Evolutionary conservation across 352 stramenopile species (phyloP), one percentile per base, ranked within the genome.

Genomic region (Globisporangium parvum): DNA sequence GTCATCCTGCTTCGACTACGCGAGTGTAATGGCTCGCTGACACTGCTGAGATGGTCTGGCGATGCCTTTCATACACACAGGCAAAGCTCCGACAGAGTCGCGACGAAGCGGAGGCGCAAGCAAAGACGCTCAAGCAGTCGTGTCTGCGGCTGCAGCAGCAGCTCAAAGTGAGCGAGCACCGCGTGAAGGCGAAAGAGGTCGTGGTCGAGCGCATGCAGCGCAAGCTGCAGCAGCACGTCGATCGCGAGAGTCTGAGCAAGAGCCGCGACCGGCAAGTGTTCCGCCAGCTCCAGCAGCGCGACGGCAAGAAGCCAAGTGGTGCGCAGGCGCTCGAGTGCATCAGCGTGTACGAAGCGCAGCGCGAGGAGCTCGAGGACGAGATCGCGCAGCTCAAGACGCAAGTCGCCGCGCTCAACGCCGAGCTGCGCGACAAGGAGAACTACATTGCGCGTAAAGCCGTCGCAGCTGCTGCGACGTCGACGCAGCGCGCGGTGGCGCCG

Each of bases 171-270:
- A 93, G 81, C 47, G 85, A 96, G 47, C 86, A 95, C 24, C 75
- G 85, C 4, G 86, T 96, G 6, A 92, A 92, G 59, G 83, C 85
- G 3, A 96, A 94, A 54, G 86, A 96, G 42, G 67, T 86, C 12
- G 60, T 91, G 0, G 67, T 93, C 0, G 79, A 96, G 31, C 75
- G 71, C 14, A 85, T 96, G 66, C 84, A 95, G 52, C 62, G 82
- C 21, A 96, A 93, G 33, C 53, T 96, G 4, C 75, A 91, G 55
- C 76, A 90, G 57, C 75, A 91, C 42, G 69, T 88, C 12, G 77
- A 91, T 59, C 89, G 87, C 41, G 71, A 91, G 40, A 73, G 66
- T n/a, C 51, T 80, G 46, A 80, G 70, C 47, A 91, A 80, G 52
- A 69, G 64, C 15, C 73, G 79, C 0, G 79, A 86, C 28, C 75